Percentiles rank a stretch among this genome's conserved stretches.
Evolutionary conservation across 176 grass and related monocot species (phyloP).

Genomic region (barley (Hordeum vulgare)): DNA sequence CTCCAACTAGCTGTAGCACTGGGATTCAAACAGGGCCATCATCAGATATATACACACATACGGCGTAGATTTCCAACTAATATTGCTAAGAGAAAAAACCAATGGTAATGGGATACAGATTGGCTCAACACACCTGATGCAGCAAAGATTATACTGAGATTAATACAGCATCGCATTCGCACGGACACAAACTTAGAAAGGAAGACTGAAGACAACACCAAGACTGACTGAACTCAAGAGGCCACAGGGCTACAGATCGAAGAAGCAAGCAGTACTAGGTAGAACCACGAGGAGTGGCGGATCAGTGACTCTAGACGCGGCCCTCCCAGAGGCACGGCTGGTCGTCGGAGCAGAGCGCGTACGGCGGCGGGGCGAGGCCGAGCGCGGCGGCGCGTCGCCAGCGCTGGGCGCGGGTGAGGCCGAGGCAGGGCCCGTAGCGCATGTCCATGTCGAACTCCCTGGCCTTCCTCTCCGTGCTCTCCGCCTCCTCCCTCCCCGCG

Average conservation of each 20-base stretch:
- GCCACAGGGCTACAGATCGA: background rate
- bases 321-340: constrained; percentile 61
- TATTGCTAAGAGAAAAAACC: no score
- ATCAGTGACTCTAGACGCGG: constrained; percentile 31
- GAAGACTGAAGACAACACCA: background rate
- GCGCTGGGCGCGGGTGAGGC: constrained; percentile 49
- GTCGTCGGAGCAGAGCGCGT: constrained; percentile 31
- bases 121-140: background rate
- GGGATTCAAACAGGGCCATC: no score
- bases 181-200: background rate
- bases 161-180: background rate
- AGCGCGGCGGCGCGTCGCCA: constrained; percentile 51
- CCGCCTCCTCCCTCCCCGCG: background rate
- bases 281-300: constrained; percentile 21
- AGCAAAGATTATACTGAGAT: background rate
- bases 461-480: constrained; percentile 17
- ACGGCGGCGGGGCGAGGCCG: constrained; percentile 47
- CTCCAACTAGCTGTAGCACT: no score
- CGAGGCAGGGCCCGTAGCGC: constrained; percentile 74
- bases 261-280: background rate
- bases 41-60: no score
- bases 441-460: constrained; percentile 77
- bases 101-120: no score
- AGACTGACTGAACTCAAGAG: background rate
- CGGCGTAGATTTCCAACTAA: no score